Conservation (phyloP, 768 basidiomycete genomes). For the Suillus bovinus region DNA sequence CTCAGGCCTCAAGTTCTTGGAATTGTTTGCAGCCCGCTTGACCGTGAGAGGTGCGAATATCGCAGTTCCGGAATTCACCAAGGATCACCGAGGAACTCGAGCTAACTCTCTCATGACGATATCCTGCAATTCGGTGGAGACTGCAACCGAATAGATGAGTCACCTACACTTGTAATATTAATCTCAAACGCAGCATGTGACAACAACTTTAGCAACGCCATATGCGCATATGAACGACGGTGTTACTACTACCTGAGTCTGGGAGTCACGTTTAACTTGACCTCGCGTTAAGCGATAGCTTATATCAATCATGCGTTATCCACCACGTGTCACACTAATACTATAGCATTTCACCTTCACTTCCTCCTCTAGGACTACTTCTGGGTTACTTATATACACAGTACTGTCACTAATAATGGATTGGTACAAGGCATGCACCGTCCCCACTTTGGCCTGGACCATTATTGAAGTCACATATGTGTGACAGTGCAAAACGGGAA, state of each 20-base stretch:
- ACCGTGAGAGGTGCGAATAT: slow-evolving; percentile 1
- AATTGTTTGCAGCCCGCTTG: background rate
- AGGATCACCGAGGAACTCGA: background rate
- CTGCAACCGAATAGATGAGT: background rate
- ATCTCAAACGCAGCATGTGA: background rate
- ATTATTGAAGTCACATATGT: too few species aligned
- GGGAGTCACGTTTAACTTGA: background rate
- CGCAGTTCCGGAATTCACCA: background rate
- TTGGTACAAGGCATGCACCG: too few species aligned
- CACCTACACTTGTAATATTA: background rate
- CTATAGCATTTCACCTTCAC: background rate
- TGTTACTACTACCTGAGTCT: background rate
- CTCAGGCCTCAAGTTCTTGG: background rate
- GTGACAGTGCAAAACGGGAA: too few species aligned
- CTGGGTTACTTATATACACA: background rate
- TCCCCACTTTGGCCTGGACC: too few species aligned
- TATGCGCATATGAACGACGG: background rate
- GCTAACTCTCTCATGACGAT: background rate
- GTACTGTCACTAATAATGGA: background rate
- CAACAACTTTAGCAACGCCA: background rate
- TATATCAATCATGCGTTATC: background rate
- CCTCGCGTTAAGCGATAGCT: background rate
- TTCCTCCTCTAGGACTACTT: background rate
- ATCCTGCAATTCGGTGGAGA: background rate
- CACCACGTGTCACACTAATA: background rate